Base-by-base conservation (phyloP, 768 basidiomycete genomes). In the Leccinum olivaceopallidum region DNA sequence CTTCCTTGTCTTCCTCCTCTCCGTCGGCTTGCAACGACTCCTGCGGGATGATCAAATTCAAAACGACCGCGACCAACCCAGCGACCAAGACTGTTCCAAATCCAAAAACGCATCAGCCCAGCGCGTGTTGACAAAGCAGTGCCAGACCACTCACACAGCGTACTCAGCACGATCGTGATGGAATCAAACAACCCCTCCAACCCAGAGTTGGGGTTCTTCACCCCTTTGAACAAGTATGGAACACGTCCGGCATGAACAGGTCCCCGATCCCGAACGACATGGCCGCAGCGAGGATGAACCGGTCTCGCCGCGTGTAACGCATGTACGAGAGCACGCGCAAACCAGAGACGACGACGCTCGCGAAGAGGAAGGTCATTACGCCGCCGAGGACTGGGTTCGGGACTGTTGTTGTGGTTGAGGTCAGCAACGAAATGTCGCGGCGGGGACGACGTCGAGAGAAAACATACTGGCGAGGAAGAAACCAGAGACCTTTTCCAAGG, bases 291-390 rank as follows among this genome's bases (percentile, higher is more conserved):
- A 92, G 82, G 14, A 92, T 78, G 73, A 89, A 89, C 24, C 87
- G 79, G 57, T 89, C 86, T 8, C 87, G 76, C 2, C 90, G 80
- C 20, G 83, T 83, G 68, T 87, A 91, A 16, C 72, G 65, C 34
- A 81, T 75, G 63, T 83, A 82, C 4, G 84, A 79, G 30, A 95
- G 78, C 4, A 94, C 89, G 24, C 88, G 83, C 30, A 89, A 55
- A 34, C 92, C 91, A 0, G 88, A 89, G 7, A 16, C 72, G 16
- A 83, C 80, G 30, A 94, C 91, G 44, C 80, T 86, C 0, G 89
- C 87, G 68, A 94, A 94, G 10, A 94, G 79, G 80, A 94, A 94
- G 3, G 92, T 93, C 12, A 91, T 95, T 4, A 94, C 90, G 3
- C 92, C 91, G 2, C 92, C 92, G 0, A 92, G 81, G 7, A 92